A percentile compares a stretch with the other conserved stretches of the same genome.
phyloP scores from a whole-genome alignment of 345 rosid genomes.

The Durio zibethinus region DNA sequence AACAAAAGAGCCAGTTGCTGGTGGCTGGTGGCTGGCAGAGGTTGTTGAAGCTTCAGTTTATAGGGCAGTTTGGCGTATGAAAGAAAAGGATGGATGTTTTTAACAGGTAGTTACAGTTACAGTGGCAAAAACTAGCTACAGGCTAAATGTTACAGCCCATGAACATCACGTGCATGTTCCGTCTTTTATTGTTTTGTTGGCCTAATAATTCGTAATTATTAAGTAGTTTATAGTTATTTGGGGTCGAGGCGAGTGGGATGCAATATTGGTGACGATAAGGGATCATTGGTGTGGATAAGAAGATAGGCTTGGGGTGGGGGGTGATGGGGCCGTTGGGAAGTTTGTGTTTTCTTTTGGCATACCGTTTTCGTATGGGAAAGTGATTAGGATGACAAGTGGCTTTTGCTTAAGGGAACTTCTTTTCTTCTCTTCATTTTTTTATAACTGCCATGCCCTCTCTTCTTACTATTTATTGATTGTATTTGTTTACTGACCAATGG shows the following conservation, averaged over 20 bases:
- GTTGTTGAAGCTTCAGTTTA: not conserved
- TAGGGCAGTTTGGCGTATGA: not conserved
- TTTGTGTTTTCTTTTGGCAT: not conserved
- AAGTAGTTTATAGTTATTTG: not conserved
- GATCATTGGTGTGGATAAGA: constrained; percentile 15
- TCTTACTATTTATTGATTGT: not conserved
- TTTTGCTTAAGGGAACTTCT: not conserved
- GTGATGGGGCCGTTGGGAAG: not conserved
- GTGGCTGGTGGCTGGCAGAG: not conserved
- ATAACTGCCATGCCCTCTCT: not conserved
- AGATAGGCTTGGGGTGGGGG: not conserved
- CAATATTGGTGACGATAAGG: not conserved
- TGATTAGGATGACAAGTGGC: not conserved
- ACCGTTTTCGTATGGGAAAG: not conserved
- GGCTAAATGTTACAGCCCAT: too few relatives aligned
- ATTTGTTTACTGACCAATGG: not conserved
- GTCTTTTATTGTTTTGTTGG: not conserved
- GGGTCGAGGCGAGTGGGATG: too few relatives aligned
- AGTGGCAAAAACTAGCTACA: not conserved
- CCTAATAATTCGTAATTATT: not conserved
- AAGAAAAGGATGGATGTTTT: not conserved
- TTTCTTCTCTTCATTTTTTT: not conserved
- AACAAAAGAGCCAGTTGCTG: not conserved
- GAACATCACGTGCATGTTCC: constrained; percentile 1
- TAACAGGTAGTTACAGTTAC: not conserved